A percentile compares a stretch with the other conserved stretches of the same genome.
These are phyloP conservation scores for Populus deltoides DNA, from an alignment of 345 rosid genomes.

Conservation along the genomic window DNA sequence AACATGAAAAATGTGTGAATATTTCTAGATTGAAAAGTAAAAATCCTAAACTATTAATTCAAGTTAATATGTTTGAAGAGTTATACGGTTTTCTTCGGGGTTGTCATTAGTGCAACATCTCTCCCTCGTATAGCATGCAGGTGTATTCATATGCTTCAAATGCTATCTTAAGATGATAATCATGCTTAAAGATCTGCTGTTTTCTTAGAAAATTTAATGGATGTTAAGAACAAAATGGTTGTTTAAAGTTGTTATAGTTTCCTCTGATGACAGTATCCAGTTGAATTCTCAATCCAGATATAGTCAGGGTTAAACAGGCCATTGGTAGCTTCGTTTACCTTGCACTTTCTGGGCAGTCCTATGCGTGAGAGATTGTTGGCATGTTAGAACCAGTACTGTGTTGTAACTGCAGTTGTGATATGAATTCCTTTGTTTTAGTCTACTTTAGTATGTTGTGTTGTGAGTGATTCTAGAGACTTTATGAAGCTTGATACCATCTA, in stretches of 20 bases:
- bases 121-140: neutral
- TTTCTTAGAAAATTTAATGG: neutral
- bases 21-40: neutral
- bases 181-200: neutral
- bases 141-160: neutral
- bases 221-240: neutral
- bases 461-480: neutral
- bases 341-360: neutral
- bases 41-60: neutral
- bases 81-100: neutral
- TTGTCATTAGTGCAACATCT: neutral
- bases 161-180: neutral
- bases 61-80: slow-evolving; percentile 9
- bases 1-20: neutral
- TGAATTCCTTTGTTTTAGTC: neutral
- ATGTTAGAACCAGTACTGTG: neutral
- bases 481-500: neutral
- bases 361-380: neutral
- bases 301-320: neutral
- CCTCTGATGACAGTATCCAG: neutral
- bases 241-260: neutral
- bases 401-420: neutral
- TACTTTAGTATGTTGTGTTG: neutral
- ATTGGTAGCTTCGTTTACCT: neutral
- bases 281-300: neutral